Evolutionary conservation across 1,284 basidiomycete genomes (phyloP).

Genomic region (Takashimella tepidaria): DNA sequence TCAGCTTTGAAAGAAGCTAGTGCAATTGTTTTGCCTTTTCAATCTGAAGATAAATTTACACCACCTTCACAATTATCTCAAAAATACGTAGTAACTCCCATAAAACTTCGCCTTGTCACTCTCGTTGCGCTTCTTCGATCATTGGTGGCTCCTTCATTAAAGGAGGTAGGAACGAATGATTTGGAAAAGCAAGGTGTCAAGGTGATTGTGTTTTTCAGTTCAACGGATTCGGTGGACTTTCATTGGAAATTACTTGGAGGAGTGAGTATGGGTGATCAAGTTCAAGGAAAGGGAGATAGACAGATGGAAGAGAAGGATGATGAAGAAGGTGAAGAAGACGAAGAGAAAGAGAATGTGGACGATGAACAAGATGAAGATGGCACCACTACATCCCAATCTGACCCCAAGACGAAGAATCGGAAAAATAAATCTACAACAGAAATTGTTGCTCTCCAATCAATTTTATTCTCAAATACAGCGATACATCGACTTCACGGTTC

Average conservation of each 20-base stretch:
- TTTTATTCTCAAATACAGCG: slow-evolving; percentile 72
- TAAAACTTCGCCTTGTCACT: slow-evolving; percentile 87
- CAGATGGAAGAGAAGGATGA: slow-evolving; percentile 27
- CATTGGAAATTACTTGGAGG: slow-evolving; percentile 86
- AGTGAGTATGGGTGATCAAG: slow-evolving; percentile 60
- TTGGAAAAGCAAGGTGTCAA: slow-evolving; percentile 45
- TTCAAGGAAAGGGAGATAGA: slow-evolving; percentile 32
- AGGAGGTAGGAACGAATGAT: slow-evolving; percentile 8
- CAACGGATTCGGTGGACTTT: slow-evolving; percentile 96
- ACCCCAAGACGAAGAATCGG: slow-evolving; percentile 14
- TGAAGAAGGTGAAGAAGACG: slow-evolving; percentile 15
- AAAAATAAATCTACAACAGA: slow-evolving; percentile 38
- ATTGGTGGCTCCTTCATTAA: slow-evolving; percentile 54
- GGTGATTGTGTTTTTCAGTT: slow-evolving; percentile 93
- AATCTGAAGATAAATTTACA: slow-evolving; percentile 64
- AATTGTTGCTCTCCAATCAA: slow-evolving; percentile 58
- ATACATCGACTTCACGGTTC: slow-evolving; percentile 95
- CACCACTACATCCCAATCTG: slow-evolving; percentile 10
- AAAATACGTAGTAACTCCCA: slow-evolving; percentile 84
- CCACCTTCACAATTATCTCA: slow-evolving; percentile 94
- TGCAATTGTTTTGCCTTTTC: slow-evolving; percentile 23
- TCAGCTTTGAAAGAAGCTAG: slow-evolving; percentile 25
- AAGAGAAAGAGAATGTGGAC: slow-evolving; percentile 28
- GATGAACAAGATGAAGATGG: slow-evolving; percentile 37
- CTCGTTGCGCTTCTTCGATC: slow-evolving; percentile 78